Percentiles rank a stretch among this genome's conserved stretches.
phyloP scores from a whole-genome alignment of 306 rosid genomes.

The Prunus campanulata region DNA sequence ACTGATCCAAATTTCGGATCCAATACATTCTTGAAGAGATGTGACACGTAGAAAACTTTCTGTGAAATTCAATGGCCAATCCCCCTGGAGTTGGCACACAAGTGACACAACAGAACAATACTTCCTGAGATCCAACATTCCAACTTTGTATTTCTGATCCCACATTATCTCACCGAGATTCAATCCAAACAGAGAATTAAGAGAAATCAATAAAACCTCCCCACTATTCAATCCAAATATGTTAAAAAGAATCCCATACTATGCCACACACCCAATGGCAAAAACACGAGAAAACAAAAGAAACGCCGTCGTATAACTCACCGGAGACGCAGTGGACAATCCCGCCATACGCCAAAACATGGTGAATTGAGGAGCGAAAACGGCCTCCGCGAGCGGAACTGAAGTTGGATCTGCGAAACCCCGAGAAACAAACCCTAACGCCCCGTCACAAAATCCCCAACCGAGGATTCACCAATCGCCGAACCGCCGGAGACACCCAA shows the following conservation, averaged over 20 bases:
- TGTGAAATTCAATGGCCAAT: not conserved
- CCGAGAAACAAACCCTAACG: constrained; percentile 61
- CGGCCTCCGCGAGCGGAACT: constrained; percentile 17
- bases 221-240: not conserved
- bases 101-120: not conserved
- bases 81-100: not conserved
- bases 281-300: not conserved
- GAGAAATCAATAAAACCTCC: constrained; percentile 15
- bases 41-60: not conserved
- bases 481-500: not conserved
- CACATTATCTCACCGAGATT: constrained; percentile 26
- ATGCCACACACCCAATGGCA: constrained; percentile 10
- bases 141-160: constrained; percentile 1
- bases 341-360: constrained; percentile 99
- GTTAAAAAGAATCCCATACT: not conserved
- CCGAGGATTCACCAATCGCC: constrained; percentile 26
- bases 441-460: constrained; percentile 25
- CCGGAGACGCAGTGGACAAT: constrained; percentile 94
- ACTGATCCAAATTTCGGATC: not conserved
- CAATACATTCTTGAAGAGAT: not conserved
- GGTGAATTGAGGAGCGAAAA: constrained; percentile 34
- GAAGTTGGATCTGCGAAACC: constrained; percentile 63
- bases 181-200: constrained; percentile 7
- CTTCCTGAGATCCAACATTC: constrained; percentile 9
- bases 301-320: constrained; percentile 42